phyloP scores from a whole-genome alignment of 148 eudicot species.

The Silene uniflora region DNA sequence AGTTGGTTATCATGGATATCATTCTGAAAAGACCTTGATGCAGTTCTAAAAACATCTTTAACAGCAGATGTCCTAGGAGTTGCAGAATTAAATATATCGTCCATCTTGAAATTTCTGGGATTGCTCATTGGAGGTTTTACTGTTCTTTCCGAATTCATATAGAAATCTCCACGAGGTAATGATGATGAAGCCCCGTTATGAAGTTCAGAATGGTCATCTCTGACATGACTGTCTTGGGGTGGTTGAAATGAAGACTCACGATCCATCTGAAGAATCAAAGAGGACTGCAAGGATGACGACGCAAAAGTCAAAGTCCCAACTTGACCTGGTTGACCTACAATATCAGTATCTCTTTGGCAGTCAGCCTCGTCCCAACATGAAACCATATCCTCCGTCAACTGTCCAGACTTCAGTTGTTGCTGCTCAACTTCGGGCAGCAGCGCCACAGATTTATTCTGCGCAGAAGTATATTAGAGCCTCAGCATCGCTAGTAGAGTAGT shows the following conservation, averaged over 20 bases:
- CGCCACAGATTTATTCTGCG: slow-evolving; percentile 66
- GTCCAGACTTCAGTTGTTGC: slow-evolving; percentile 58
- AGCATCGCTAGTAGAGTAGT: not conserved
- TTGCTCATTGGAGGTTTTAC: slow-evolving; percentile 31
- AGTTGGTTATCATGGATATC: slow-evolving; percentile 34
- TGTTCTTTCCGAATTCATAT: slow-evolving; percentile 31
- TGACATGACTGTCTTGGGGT: slow-evolving; percentile 27
- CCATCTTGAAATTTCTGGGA: slow-evolving; percentile 39
- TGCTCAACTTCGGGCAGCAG: slow-evolving; percentile 80
- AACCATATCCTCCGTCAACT: slow-evolving; percentile 41
- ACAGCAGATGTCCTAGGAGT: slow-evolving; percentile 28
- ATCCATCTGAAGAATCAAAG: slow-evolving; percentile 32
- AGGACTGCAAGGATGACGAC: slow-evolving; percentile 36
- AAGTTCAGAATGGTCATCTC: slow-evolving; percentile 23
- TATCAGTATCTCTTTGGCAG: slow-evolving; percentile 31
- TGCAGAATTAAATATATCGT: slow-evolving; percentile 30
- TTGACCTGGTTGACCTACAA: slow-evolving; percentile 32
- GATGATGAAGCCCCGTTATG: slow-evolving; percentile 34
- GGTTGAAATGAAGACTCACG: slow-evolving; percentile 30
- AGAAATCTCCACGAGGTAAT: slow-evolving; percentile 23
- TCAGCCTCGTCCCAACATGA: slow-evolving; percentile 23
- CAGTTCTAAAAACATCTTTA: slow-evolving; percentile 43
- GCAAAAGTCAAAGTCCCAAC: slow-evolving; percentile 33
- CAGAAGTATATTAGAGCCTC: slow-evolving; percentile 10
- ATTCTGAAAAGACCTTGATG: slow-evolving; percentile 41